A percentile compares a stretch with the other conserved stretches of the same genome.
phyloP scores from a whole-genome alignment of 2,329 filamentous ascomycete genomes.

The Diplodia sapinea region DNA sequence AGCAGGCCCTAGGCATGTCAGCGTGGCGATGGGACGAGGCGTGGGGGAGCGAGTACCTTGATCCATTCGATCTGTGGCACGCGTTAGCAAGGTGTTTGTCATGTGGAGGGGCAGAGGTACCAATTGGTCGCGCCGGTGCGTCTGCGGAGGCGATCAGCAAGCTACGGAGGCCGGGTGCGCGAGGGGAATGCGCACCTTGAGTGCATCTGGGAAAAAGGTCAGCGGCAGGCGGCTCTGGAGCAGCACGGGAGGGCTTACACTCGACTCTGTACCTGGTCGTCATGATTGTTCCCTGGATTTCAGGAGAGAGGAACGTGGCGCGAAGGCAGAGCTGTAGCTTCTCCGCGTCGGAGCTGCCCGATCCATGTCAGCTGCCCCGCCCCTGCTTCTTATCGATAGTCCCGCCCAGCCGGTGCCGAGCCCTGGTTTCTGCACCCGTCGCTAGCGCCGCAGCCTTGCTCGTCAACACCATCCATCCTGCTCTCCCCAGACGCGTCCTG shows the following conservation, averaged over 20 bases:
- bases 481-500: too few species aligned
- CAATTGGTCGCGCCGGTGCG: constrained; percentile 88
- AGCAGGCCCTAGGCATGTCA: constrained; percentile 62
- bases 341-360: constrained; percentile 27
- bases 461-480: background rate
- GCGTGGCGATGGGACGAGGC: background rate
- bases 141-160: constrained; percentile 58
- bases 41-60: constrained; percentile 63
- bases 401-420: background rate
- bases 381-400: constrained; percentile 24
- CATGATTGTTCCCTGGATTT: constrained; percentile 39
- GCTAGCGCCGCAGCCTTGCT: constrained; percentile 11
- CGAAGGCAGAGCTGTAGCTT: constrained; percentile 16
- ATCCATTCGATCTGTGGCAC: constrained; percentile 78
- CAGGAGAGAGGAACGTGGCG: constrained; percentile 20
- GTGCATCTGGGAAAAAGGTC: constrained; percentile 58
- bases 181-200: constrained; percentile 58
- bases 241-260: constrained; percentile 40
- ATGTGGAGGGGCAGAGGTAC: constrained; percentile 61
- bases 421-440: background rate
- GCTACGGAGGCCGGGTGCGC: background rate
- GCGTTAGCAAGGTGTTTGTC: constrained; percentile 31
- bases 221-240: constrained; percentile 2
- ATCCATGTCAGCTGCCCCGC: constrained; percentile 20
- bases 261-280: constrained; percentile 52